Base-by-base conservation (phyloP, 1,284 basidiomycete species). In the Ustilago trichophora region DNA sequence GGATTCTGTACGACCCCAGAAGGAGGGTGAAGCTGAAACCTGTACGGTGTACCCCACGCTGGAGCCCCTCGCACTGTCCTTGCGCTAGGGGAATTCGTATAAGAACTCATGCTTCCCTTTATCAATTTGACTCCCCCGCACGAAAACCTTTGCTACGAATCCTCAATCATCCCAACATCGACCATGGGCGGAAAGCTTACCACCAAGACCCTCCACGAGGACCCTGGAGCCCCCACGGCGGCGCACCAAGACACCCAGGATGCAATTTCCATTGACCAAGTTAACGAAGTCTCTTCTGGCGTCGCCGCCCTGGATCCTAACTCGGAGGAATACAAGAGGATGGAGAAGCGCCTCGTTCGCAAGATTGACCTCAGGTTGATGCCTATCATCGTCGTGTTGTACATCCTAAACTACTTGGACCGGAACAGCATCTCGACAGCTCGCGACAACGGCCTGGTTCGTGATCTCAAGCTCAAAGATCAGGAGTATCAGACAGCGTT, bases 401-500 rank as follows among this genome's bases (percentile, higher is more conserved):
- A 71, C n/a, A 31, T 63, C 18, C 31, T 67, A 6, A 68, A 66
- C 24, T 57, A 54, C 13, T 32, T 57, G n/a, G n/a, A 56, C 32
- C 47, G 66, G 1, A 64, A 70, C 25, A 49, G 18, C 31, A 59
- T 65, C 21, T 36, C 56, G 1, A 57, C 60, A 4, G 70, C 57
- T 10, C 40, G 74, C 26, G 54, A 76, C 44, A 67, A 64, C 38
- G 64, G 60, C 9, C 44, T 76, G 11, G 52, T 64, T 25, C 45
- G 62, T 21, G 79, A 83, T 43, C 77, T 83, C 29, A 38, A 52
- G 27, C 57, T 82, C 19, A 69, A 42, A 63, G 74, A 43, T 46
- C 59, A 37, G 5, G 40, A 75, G 29, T 75, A 59, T 27, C 50
- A 50, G 13, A 89, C 88, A 0, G 81, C 91, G 21, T 81, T 92